phyloP scores from a whole-genome alignment of 73 alveolate species.

The Paramecium octaurelia region DNA sequence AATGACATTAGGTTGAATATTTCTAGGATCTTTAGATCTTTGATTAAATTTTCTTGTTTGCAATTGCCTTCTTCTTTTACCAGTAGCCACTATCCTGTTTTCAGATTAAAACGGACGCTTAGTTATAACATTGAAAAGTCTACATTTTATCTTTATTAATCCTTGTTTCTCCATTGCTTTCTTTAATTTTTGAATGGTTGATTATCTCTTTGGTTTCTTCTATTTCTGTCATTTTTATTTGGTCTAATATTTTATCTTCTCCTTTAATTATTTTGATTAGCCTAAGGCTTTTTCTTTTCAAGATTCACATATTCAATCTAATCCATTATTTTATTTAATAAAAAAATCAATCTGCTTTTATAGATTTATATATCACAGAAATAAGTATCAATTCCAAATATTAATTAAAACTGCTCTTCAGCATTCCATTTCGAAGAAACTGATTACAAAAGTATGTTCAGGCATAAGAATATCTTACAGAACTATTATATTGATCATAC shows the following conservation, averaged over 20 bases:
- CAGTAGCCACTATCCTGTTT: neutral
- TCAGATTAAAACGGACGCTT: neutral
- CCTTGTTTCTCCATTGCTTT: neutral
- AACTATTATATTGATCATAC: no score
- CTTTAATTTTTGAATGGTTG: neutral
- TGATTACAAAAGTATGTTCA: neutral
- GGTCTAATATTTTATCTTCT: neutral
- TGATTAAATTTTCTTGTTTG: neutral
- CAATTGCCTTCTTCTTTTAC: neutral
- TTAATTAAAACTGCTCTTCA: neutral
- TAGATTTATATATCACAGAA: neutral
- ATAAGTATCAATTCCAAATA: neutral
- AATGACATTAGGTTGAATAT: neutral
- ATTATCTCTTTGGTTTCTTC: neutral
- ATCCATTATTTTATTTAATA: neutral
- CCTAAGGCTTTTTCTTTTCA: neutral
- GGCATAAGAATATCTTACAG: neutral
- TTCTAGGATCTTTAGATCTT: neutral
- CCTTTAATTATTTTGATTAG: neutral
- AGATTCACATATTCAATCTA: neutral
- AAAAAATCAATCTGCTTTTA: neutral
- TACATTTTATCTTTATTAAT: neutral
- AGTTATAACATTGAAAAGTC: neutral
- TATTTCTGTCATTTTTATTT: neutral
- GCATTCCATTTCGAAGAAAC: neutral